Evolutionary conservation across 2,329 filamentous ascomycete genomes (phyloP), one percentile per base, ranked within the genome.

Genomic region (Stromatinia cepivora): DNA sequence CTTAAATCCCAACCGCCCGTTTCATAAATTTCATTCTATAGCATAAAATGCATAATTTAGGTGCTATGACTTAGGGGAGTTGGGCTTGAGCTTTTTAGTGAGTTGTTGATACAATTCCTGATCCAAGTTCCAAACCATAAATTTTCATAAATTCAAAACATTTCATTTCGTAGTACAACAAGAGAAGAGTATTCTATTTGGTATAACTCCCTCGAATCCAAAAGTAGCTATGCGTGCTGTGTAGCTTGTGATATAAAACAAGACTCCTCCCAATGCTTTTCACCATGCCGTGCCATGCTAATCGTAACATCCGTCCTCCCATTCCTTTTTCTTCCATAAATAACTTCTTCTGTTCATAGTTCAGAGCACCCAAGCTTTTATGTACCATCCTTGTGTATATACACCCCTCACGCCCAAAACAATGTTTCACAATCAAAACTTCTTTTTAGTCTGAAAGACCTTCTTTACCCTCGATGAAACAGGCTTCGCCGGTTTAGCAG

Each of bases 401-500:
- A 63, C 48, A 52, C 8, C 20, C 31, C 46, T 63, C 25, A 34
- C n/a, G 25, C 31, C 31, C n/a, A 25, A 36, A 25, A 42, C 3
- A n/a, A 36, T 36, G 45, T 1, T 9, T 34, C 10, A 42, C 39
- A 39, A 28, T 25, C 17, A 52, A 25, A 17, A 52, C n/a, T 63
- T 63, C 15, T 53, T 64, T 50, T 22, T 39, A 2, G 31, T 64
- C 31, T 53, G 61, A 13, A 64, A 64, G 46, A 22, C 61, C n/a
- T 52, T 53, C 15, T 36, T 20, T 8, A 64, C 46, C 46, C 52
- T 64, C 31, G 46, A 28, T 36, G 28, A 28, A 22, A 64, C 22
- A 64, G 61, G 61, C 58, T 70, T 71, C 56, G 70, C 74, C 15
- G 66, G 46, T 59, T 71, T 69, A 34, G 70, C n/a, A 48, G 70